Conservation (phyloP, 257 asterid species). For the Anisodus acutangulus region DNA sequence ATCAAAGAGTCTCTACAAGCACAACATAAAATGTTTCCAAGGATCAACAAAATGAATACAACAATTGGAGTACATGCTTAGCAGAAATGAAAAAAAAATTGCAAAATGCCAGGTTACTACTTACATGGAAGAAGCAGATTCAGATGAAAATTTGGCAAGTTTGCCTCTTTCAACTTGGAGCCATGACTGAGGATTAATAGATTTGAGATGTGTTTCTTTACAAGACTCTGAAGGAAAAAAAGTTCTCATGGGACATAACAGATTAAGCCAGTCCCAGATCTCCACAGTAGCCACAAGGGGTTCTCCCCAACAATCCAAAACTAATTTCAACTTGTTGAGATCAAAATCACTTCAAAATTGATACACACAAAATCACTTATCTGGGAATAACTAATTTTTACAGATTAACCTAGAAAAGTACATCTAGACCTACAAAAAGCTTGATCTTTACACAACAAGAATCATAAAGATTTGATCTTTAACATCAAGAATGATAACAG, state of each 20-base stretch:
- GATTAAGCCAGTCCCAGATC: slow-evolving; percentile 81
- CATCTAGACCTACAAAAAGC: slow-evolving; percentile 19
- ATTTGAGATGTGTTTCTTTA: slow-evolving; percentile 71
- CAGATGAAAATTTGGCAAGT: slow-evolving; percentile 64
- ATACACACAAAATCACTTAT: slow-evolving; percentile 23
- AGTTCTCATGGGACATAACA: slow-evolving; percentile 94
- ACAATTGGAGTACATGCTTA: neutral
- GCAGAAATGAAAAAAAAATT: slow-evolving; percentile 7
- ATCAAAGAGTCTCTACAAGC: slow-evolving; percentile 85
- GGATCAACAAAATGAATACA: slow-evolving; percentile 17
- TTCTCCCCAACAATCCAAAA: slow-evolving; percentile 35
- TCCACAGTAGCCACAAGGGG: slow-evolving; percentile 69
- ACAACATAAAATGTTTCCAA: slow-evolving; percentile 28
- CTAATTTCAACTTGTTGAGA: no score
- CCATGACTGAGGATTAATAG: slow-evolving; percentile 95
- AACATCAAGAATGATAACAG: slow-evolving; percentile 29
- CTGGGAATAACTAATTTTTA: neutral
- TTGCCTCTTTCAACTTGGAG: slow-evolving; percentile 99
- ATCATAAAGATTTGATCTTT: slow-evolving; percentile 28
- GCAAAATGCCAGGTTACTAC: slow-evolving; percentile 40
- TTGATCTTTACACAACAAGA: slow-evolving; percentile 3
- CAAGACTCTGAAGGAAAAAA: slow-evolving; percentile 84
- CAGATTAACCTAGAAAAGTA: neutral
- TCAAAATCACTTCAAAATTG: no score
- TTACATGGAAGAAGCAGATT: slow-evolving; percentile 81